Conservation (phyloP, 306 rosid species). For the Betula pendula region DNA sequence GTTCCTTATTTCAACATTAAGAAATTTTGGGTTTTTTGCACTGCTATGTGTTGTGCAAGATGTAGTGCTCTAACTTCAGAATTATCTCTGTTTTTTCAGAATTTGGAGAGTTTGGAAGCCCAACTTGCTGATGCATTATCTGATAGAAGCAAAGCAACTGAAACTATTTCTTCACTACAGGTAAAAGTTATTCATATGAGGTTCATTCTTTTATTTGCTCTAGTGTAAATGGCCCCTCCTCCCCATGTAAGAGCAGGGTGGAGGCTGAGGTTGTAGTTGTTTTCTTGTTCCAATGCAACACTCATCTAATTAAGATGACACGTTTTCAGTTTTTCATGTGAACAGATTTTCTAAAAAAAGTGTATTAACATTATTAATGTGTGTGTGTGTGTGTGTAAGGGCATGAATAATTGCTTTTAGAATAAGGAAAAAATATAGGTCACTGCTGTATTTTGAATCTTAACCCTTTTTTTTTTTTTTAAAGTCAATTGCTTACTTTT, state of each 20-base stretch:
- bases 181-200: constrained; percentile 43
- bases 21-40: constrained; percentile 10
- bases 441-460: neutral
- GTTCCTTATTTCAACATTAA: constrained; percentile 2
- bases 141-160: constrained; percentile 84
- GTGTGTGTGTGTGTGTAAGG: neutral
- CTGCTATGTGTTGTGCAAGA: constrained; percentile 15
- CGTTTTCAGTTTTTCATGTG: neutral
- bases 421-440: neutral
- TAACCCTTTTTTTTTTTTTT: neutral
- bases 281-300: neutral
- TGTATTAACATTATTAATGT: neutral
- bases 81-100: constrained; percentile 51
- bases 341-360: no score
- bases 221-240: neutral
- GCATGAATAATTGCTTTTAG: neutral
- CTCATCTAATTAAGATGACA: neutral
- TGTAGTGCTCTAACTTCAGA: constrained; percentile 21
- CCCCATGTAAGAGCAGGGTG: neutral
- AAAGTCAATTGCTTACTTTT: neutral
- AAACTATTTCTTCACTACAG: constrained; percentile 88
- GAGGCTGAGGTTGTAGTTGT: neutral
- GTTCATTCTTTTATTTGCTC: constrained; percentile 4
- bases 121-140: constrained; percentile 92
- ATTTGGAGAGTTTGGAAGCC: constrained; percentile 82